Base-by-base conservation (phyloP, 2,329 filamentous ascomycete genomes). In the Hansfordia pulvinata region DNA sequence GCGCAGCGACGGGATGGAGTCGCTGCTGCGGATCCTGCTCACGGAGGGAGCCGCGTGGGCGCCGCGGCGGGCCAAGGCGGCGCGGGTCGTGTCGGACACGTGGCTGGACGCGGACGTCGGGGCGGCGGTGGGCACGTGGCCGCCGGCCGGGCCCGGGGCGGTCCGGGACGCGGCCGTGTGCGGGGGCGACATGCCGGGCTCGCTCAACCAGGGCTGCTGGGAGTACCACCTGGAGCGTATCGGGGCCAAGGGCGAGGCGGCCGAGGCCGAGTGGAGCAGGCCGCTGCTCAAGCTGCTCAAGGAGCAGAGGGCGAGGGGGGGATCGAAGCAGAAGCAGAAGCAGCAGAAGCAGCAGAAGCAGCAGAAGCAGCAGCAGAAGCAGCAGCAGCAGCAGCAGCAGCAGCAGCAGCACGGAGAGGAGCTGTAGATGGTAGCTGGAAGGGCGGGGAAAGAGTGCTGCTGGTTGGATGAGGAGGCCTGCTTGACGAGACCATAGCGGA, bases 41-140 rank as follows among this genome's bases (percentile, higher is more conserved):
- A 55, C 52, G 7, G 49, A 58, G 14, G 58, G 52, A n/a, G 46
- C 52, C 4, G 54, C 57, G 15, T 69, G 70, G 54, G 58, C 58
- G 10, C 42, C 50, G 2, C 60, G 65, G 5, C 59, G 65, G 41
- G 59, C 58, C 31, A 69, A 64, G 40, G 62, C 66, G 14, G 69
- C 64, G 2, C 58, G 70, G 32, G 55, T 78, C 30, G 58, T 76
- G 16, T 56, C 67, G 18, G 75, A 80, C 41, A 73, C 62, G 32
- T 80, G 79, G 41, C 52, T 80, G n/a, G 74, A 80, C 40, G 61
- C 64, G 34, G 60, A 66, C 30, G 72, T 76, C 60, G 71, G 72
- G 20, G 72, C 72, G 3, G 52, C 54, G 14, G 35, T 62, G 11
- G 67, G 69, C 0, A 50, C 68, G 34, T 77, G 69, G 69, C 70